These are phyloP conservation scores for Porphyrellus cyaneotinctus DNA, from an alignment of 768 basidiomycete genomes.

Conservation along the genomic window DNA sequence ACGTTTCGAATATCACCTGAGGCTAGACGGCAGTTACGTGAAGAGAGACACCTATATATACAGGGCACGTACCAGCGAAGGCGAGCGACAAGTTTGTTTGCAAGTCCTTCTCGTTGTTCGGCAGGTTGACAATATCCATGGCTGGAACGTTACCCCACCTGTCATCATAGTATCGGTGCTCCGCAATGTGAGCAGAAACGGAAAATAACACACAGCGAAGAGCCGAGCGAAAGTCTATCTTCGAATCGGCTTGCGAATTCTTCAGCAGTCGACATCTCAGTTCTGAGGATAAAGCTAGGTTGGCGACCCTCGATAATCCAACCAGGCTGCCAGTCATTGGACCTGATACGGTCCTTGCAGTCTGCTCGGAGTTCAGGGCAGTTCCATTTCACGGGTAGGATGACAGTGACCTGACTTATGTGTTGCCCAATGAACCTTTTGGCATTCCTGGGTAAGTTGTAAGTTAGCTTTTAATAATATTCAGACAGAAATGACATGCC, in stretches of 20 bases:
- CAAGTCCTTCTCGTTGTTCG: slow-evolving; percentile 20
- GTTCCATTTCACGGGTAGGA: not conserved
- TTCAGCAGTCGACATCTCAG: slow-evolving; percentile 4
- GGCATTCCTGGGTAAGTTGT: slow-evolving; percentile 34
- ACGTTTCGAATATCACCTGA: slow-evolving; percentile 49
- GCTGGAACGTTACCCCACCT: slow-evolving; percentile 37
- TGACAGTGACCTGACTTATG: slow-evolving; percentile 35
- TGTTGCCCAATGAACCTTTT: slow-evolving; percentile 36
- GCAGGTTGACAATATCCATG: slow-evolving; percentile 29
- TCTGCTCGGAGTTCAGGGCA: slow-evolving; percentile 7
- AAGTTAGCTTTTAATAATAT: not conserved
- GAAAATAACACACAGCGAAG: slow-evolving; percentile 18
- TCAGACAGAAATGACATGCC: slow-evolving; percentile 1
- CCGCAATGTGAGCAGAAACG: not conserved
- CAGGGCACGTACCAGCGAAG: slow-evolving; percentile 20
- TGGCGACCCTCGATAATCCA: slow-evolving; percentile 22
- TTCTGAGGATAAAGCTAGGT: slow-evolving; percentile 16
- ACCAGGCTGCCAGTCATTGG: slow-evolving; percentile 16
- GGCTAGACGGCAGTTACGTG: slow-evolving; percentile 26
- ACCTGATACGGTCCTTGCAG: slow-evolving; percentile 24
- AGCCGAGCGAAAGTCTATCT: slow-evolving; percentile 27
- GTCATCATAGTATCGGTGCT: not conserved
- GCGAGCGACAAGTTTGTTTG: slow-evolving; percentile 22
- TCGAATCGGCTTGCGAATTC: slow-evolving; percentile 13
- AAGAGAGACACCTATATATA: not conserved